Evolutionary conservation across 2,329 filamentous ascomycete genomes (phyloP), one percentile per base, ranked within the genome.

Genomic region (Ceratocystis colombiana): DNA sequence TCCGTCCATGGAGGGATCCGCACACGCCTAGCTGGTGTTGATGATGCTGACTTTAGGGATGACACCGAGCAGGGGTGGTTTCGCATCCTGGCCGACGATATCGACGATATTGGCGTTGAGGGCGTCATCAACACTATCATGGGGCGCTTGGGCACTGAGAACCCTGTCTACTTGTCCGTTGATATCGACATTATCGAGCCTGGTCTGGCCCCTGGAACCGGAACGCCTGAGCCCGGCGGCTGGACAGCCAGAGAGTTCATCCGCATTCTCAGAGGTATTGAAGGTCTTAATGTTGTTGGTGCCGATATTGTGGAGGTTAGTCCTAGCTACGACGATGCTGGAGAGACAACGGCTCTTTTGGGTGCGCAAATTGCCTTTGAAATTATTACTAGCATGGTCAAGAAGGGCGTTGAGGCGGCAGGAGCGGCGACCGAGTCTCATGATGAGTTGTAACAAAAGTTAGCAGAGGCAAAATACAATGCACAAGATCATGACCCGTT

Each of bases 181-280:
- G 91, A 96, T 72, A 96, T 96, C 71, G 90, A 96, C 72, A 91
- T 89, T 0, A 79, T 96, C 2, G 90, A 96, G 73, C 90, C 91
- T 0, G 76, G 75, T 6, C 76, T 77, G 64, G 76, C 76, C 1
- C 89, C 90, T 0, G 89, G 88, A 1, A 96, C 90, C 0, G 92
- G 91, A 0, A 96, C 91, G 0, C 91, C 91, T 0, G 91, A 96
- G 77, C 88, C 90, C 0, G 91, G 92, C 67, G 91, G 91, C 46
- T 96, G 91, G 91, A 94, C 89, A 5, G 95, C 88, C 22, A 80
- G 91, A 64, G 92, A 96, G 78, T 79, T 96, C 71, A 93, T 96
- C 69, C 80, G 88, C 12, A 90, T 96, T 67, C 76, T 96, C 73
- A 80, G 90, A 41, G 90, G 89, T 0, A 82, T 96, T 53, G 91